Evolutionary conservation across 106 monocot genomes (phyloP).

Genomic region (Allium fistulosum): DNA sequence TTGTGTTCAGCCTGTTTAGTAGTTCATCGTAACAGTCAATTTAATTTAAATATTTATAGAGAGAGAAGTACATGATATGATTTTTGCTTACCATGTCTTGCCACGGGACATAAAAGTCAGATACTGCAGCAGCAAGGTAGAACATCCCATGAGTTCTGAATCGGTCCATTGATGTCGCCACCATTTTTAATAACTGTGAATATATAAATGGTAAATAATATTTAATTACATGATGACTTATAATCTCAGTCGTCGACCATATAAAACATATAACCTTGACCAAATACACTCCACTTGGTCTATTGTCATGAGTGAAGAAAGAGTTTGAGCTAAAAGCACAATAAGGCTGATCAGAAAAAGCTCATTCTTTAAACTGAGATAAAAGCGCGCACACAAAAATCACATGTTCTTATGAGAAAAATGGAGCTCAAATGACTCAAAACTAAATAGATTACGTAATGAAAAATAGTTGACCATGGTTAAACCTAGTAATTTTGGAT

Average conservation of each 20-base stretch:
- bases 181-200: constrained; percentile 59
- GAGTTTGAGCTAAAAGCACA: too few species aligned
- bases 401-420: too few species aligned
- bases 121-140: constrained; percentile 96
- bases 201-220: not conserved
- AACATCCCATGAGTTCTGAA: constrained; percentile 62
- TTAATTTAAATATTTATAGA: too few species aligned
- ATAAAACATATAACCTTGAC: not conserved
- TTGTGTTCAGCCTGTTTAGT: constrained; percentile 76
- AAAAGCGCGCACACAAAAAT: too few species aligned
- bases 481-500: too few species aligned
- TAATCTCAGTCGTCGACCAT: too few species aligned
- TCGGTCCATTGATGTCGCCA: constrained; percentile 58
- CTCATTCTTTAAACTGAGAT: too few species aligned
- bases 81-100: constrained; percentile 62
- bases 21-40: not conserved
- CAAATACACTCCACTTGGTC: not conserved
- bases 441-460: too few species aligned
- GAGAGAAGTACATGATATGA: too few species aligned
- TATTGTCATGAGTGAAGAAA: not conserved
- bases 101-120: constrained; percentile 99
- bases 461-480: too few species aligned
- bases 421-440: too few species aligned
- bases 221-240: not conserved
- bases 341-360: too few species aligned